Base-by-base conservation (phyloP, 495 filamentous ascomycete species). In the Aspergillus cristatus region DNA sequence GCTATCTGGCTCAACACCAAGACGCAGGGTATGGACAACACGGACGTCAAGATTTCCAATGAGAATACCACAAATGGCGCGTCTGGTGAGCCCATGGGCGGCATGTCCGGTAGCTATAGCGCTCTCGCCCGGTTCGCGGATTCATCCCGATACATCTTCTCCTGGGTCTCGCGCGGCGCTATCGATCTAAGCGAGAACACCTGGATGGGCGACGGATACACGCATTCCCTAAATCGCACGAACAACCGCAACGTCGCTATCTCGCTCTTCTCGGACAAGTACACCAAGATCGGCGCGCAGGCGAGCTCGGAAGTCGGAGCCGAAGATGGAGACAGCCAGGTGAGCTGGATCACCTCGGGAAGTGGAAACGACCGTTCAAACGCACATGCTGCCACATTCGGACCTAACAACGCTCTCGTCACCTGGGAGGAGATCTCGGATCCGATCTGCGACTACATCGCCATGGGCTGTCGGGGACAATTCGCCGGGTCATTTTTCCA, bases 1-100 rank as follows among this genome's bases (percentile, higher is more conserved):
- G 62, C 59, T 15, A 72, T 75, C 53, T 75, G 71, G 72, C 53
- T 76, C n/a, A 75, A 76, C 50, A 75, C 69, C 20, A 53, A 69
- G 33, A 65, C 57, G 1, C 67, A 68, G 40, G 62, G 62, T 7
- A 76, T 76, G 72, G 46, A n/a, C 6, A 52, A 32, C 24, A 37
- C 46, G 17, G 72, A 70, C 10, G 57, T 71, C 42, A 75, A 76
- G 50, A 68, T 76, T 38, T 64, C 68, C 1, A 73, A 73, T 42
- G 70, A 76, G 47, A 71, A 74, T 38, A 68, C 61, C 6, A 74
- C 68, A 26, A 75, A 76, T 42, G 72, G 72, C 31, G 68, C 41
- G 24, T 58, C 54, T 12, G 63, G 63, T n/a, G 72, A 76, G 42
- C 55, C 71, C 18, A 71, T 76, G 67, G 71, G 71, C 26, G 72